Base-by-base conservation (phyloP, 345 rosid species). In the Dipteronia sinensis region DNA sequence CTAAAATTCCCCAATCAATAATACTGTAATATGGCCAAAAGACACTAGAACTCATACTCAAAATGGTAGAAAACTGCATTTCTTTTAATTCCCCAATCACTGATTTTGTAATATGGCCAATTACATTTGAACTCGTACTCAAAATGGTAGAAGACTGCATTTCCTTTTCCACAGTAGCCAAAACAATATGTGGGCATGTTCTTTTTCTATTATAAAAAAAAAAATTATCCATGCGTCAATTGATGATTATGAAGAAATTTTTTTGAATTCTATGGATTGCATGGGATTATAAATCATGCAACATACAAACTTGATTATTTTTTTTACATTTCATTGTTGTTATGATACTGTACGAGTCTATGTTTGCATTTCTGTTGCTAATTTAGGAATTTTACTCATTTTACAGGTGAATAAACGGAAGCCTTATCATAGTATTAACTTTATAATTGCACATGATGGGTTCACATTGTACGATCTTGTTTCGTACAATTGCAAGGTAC, bases 391-490 rank as follows among this genome's bases (percentile, higher is more conserved):
- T 71, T 74, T 67, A 7, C 58, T 79, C 63, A 58, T 81, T 77
- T 68, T 76, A 47, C 81, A 95, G 99, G 88, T 88, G 76, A 90
- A 95, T 77, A 90, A 92, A 47, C 93, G 98, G 80, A 93, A 92
- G 88, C 97, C 99, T 16, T 93, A 87, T 86, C 97, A 93, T 68
- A 83, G 98, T 75, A 74, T 95, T 53, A 95, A 95, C 86, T 95
- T 95, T 77, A 53, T 95, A 42, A 89, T 90, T 55, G 97, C 97
- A 49, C 99, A 95, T 80, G 99, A 95, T 83, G 99, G 99, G 65
- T 93, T 93, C 88, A 93, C 98, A 11, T 78, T 95, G 55, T 73
- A 86, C 72, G 99, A 95, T 87, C 94, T 95, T 62, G 97, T 95
- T 77, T 85, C 99, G 7, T 95, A 95, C 85, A 92, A 93, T 71